phyloP scores from a whole-genome alignment of 805 yeast genomes.

The Isabelozyma gotoi region DNA sequence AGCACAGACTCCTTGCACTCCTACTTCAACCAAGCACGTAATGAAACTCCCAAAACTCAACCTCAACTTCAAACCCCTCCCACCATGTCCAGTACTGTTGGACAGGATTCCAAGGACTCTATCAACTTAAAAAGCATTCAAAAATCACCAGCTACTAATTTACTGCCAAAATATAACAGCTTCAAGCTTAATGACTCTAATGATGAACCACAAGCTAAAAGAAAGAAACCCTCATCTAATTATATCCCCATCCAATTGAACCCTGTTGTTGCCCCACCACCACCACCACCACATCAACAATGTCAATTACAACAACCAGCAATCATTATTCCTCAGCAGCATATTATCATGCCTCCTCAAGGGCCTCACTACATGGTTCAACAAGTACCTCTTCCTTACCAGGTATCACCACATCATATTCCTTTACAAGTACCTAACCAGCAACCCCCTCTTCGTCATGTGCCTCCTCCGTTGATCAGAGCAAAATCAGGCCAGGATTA shows the following conservation, averaged over 20 bases:
- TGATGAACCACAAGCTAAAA: not conserved
- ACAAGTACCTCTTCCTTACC: slow-evolving; percentile 1
- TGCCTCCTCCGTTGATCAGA: not conserved
- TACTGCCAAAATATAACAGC: too few species aligned
- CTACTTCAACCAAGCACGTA: not conserved
- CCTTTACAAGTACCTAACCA: slow-evolving; percentile 4
- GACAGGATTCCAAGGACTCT: not conserved
- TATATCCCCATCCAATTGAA: slow-evolving; percentile 5
- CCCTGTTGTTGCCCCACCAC: not conserved
- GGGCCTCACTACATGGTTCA: not conserved
- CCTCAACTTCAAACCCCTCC: not conserved
- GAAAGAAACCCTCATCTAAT: slow-evolving; percentile 9
- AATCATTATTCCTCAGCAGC: slow-evolving; percentile 8
- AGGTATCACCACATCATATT: not conserved
- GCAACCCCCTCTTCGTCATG: slow-evolving; percentile 5
- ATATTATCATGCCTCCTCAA: slow-evolving; percentile 3
- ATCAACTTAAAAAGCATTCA: not conserved
- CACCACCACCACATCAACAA: slow-evolving; percentile 3
- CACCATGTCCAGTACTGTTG: too few species aligned
- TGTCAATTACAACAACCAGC: slow-evolving; percentile 4
- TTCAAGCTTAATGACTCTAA: too few species aligned
- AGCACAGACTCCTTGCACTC: not conserved
- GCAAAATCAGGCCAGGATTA: not conserved
- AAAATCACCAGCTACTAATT: not conserved
- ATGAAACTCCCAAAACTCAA: not conserved